Percentiles rank a stretch among this genome's conserved stretches.
Conservation (phyloP, 2,329 filamentous ascomycete species). For the Mollisia scopiformis region DNA sequence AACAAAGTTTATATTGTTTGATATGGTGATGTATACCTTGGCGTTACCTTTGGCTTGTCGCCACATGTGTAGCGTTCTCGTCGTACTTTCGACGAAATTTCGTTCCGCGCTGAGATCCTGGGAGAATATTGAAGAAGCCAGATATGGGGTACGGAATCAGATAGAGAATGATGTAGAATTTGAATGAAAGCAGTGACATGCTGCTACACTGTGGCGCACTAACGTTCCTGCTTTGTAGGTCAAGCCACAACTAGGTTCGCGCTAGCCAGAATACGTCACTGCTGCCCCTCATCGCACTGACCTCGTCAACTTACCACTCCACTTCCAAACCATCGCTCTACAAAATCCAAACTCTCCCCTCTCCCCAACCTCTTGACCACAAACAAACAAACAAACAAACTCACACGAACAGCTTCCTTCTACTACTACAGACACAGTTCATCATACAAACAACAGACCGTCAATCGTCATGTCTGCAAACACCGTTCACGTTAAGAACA, state of each 20-base stretch:
- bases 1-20: background rate
- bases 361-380: background rate
- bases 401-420: background rate
- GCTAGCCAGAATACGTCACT: background rate
- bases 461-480: slow-evolving; percentile 33
- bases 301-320: background rate
- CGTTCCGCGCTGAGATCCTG: too few species aligned
- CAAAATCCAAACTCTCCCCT: background rate
- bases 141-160: too few species aligned
- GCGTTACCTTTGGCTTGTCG: too few species aligned
- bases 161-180: too few species aligned
- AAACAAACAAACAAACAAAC: background rate
- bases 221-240: background rate
- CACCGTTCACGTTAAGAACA: slow-evolving; percentile 89
- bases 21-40: too few species aligned
- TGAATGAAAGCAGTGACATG: too few species aligned
- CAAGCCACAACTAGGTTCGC: background rate
- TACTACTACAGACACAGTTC: background rate
- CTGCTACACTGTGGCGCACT: too few species aligned
- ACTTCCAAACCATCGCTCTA: background rate
- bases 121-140: too few species aligned
- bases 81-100: too few species aligned
- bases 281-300: background rate
- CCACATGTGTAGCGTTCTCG: too few species aligned
- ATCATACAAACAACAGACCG: slow-evolving; percentile 7